Percentiles rank a stretch among this genome's conserved stretches.
These are phyloP conservation scores for Apiotrichum siamense DNA, from an alignment of 1,284 basidiomycete species.

Conservation along the genomic window DNA sequence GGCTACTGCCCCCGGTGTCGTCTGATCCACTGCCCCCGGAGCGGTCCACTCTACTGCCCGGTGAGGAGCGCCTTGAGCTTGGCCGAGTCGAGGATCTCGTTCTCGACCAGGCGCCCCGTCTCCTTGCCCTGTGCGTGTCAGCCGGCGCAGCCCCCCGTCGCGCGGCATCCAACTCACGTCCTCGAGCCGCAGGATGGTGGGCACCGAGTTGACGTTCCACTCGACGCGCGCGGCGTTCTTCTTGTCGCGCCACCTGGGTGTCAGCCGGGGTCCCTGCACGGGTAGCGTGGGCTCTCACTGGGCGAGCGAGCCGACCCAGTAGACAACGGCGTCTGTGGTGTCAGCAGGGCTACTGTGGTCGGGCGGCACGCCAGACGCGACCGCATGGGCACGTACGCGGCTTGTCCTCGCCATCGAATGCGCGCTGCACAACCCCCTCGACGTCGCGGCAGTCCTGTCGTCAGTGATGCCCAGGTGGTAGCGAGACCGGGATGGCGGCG, in stretches of 20 bases:
- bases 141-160: not conserved
- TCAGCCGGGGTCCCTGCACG: not conserved
- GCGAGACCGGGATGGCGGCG: too few relatives aligned
- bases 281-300: constrained; percentile 50
- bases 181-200: constrained; percentile 65
- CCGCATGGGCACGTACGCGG: constrained; percentile 47
- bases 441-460: constrained; percentile 67
- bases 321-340: constrained; percentile 53
- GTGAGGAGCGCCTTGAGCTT: constrained; percentile 27
- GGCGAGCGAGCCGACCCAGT: constrained; percentile 64
- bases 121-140: constrained; percentile 51
- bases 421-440: constrained; percentile 56
- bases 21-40: too few relatives aligned
- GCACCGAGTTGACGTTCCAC: constrained; percentile 61
- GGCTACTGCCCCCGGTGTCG: too few relatives aligned
- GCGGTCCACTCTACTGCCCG: not conserved
- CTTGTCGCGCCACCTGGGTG: constrained; percentile 59
- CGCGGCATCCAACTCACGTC: constrained; percentile 53
- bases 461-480: not conserved
- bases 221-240: constrained; percentile 59
- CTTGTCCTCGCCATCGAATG: constrained; percentile 54
- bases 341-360: too few relatives aligned
- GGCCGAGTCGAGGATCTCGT: constrained; percentile 48
- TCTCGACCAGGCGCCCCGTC: constrained; percentile 57
- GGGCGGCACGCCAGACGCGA: too few relatives aligned